Base-by-base conservation (phyloP, 2,329 filamentous ascomycete species). In the Penicillium sumatraense region DNA sequence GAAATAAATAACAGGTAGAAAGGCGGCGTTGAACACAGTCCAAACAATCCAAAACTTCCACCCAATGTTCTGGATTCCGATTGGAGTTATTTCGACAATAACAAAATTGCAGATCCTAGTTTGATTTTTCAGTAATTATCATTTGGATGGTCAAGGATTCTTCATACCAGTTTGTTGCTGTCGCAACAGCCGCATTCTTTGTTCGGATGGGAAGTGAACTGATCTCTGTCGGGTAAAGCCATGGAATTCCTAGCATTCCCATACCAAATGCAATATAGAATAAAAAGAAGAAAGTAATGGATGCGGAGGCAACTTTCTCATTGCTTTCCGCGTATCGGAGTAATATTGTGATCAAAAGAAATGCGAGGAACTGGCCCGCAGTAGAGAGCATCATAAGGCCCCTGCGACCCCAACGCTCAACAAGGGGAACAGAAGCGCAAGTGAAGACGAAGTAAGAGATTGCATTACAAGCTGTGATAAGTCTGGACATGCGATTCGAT, bases 1-100 rank as follows among this genome's bases (percentile, higher is more conserved):
- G 18, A 63, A 52, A 48, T 64, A 71, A 8, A 63, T 57, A n/a
- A 65, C 54, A 4, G 67, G 66, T 1, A 69, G 27, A 41, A 69
- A 70, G 3, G 51, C 50, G 11, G 63, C 48, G 48, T 68, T 70
- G 20, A 64, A 51, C 6, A 66, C 57, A 9, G 60, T 61, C 68
- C 82, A 86, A 59, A 84, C 75, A 29, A 84, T 75, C 70, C 79
- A 85, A 50, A 80, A 84, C 51, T 76, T 78, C 75, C 80, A 85
- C 5, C 78, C 72, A 0, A 84, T 70, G 20, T 76, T 79, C 20
- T 76, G 67, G 16, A 73, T 69, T 1, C 60, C 63, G 10, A 53
- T 53, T 2, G 64, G 65, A 2, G 61, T 65, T 23, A 57, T 53
- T 20, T 55, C 49, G 20, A 67, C 64, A 14, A 65, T 49, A 20